These are phyloP conservation scores for Pachysolen tannophilus DNA, from an alignment of 805 yeast genomes.

Conservation along the genomic window DNA sequence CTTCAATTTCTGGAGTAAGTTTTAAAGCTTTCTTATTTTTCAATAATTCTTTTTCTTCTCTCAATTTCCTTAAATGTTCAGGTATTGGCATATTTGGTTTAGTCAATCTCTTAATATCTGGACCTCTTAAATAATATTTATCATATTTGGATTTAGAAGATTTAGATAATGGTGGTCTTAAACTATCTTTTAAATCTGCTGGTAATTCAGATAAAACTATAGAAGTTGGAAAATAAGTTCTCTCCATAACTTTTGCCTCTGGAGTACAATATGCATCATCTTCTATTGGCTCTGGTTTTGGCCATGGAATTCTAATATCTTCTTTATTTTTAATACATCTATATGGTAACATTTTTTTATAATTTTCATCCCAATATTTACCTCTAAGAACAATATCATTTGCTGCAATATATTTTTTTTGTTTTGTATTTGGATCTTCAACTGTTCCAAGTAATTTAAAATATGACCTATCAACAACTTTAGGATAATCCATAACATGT, in stretches of 20 bases:
- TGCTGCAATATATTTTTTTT: constrained; percentile 66
- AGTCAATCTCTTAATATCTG: constrained; percentile 52
- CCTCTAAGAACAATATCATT: constrained; percentile 64
- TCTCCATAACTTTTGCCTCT: constrained; percentile 50
- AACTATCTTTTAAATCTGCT: constrained; percentile 48
- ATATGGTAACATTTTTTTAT: constrained; percentile 65
- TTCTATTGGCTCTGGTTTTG: constrained; percentile 52
- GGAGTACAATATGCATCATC: constrained; percentile 55
- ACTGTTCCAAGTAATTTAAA: constrained; percentile 75
- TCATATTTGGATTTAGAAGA: constrained; percentile 29
- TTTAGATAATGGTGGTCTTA: constrained; percentile 73
- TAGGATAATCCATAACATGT: constrained; percentile 66
- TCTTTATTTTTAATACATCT: constrained; percentile 69
- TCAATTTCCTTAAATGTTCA: constrained; percentile 50
- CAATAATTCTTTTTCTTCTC: constrained; percentile 41
- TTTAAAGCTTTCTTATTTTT: constrained; percentile 34
- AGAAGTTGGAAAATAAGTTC: constrained; percentile 67
- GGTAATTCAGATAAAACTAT: constrained; percentile 67
- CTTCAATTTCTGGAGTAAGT: constrained; percentile 33
- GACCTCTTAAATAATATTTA: constrained; percentile 41
- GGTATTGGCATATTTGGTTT: constrained; percentile 77
- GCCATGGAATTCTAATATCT: constrained; percentile 81
- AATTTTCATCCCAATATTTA: constrained; percentile 63
- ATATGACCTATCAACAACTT: constrained; percentile 47
- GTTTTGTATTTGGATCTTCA: constrained; percentile 53